These are phyloP conservation scores for Saitozyma sp. DNA, from an alignment of 768 basidiomycete genomes.

Conservation along the genomic window DNA sequence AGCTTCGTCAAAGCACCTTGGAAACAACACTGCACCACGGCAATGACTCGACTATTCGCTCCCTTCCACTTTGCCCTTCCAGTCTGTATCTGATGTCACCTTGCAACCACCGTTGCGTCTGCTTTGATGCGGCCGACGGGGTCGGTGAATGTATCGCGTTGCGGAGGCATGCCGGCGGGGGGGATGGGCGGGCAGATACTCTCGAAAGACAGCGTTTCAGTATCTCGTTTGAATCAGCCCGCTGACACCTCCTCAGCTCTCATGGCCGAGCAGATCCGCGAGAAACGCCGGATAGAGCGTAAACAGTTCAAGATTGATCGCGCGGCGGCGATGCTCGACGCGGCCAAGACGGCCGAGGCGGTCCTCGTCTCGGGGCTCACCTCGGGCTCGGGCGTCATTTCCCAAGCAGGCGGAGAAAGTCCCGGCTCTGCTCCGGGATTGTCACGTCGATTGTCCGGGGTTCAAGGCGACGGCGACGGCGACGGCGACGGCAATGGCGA, in stretches of 20 bases:
- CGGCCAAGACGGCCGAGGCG: conserved; percentile 60
- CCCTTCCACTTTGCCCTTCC: no score
- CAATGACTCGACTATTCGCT: background rate
- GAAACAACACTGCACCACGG: background rate
- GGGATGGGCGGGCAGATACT: no score
- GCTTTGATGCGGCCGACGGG: no score
- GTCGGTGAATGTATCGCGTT: no score
- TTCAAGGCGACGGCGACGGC: conserved; percentile 5
- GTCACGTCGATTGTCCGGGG: background rate
- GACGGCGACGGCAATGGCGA: background rate
- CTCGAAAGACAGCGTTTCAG: background rate
- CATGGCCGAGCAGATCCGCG: conserved; percentile 89
- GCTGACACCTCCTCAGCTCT: conserved; percentile 57
- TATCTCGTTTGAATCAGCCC: background rate
- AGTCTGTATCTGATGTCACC: no score
- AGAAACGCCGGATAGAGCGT: conserved; percentile 79
- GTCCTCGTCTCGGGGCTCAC: conserved; percentile 34
- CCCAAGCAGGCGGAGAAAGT: background rate
- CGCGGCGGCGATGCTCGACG: conserved; percentile 66
- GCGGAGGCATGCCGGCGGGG: no score
- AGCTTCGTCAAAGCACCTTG: background rate
- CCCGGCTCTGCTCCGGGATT: background rate
- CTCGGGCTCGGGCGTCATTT: no score
- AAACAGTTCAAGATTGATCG: conserved; percentile 91
- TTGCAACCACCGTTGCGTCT: no score